phyloP scores from a whole-genome alignment of 495 filamentous ascomycete genomes.

The Pseudomonodictys pantanalensis region DNA sequence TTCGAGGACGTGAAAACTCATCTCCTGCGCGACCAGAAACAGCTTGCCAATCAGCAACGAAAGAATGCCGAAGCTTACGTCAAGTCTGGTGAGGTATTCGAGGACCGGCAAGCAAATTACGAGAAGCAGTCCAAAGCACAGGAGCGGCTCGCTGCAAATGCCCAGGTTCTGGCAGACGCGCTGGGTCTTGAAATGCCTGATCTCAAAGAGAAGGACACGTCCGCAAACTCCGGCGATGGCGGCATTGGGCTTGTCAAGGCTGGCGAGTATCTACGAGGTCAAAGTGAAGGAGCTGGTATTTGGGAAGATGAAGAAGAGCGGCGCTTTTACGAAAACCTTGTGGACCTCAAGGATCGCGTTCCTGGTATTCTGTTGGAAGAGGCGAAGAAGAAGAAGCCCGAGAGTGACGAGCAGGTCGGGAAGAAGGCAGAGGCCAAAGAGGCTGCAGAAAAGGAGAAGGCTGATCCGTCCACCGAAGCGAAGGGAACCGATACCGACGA shows the following conservation, averaged over 20 bases:
- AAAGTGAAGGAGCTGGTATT: conserved; percentile 90
- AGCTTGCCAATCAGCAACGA: conserved; percentile 73
- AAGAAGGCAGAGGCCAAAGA: conserved; percentile 42
- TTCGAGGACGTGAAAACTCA: conserved; percentile 91
- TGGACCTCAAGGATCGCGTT: conserved; percentile 93
- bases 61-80: conserved; percentile 98
- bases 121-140: conserved; percentile 89
- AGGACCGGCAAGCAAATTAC: conserved; percentile 93
- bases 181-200: conserved; percentile 95
- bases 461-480: conserved; percentile 48
- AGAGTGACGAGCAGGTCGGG: conserved; percentile 47
- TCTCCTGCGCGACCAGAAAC: conserved; percentile 84
- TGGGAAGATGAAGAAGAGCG: conserved; percentile 99
- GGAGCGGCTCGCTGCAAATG: conserved; percentile 86
- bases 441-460: conserved; percentile 49
- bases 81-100: conserved; percentile 97
- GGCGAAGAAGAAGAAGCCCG: conserved; percentile 88
- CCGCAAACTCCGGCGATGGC: conserved; percentile 60
- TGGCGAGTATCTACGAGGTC: conserved; percentile 85
- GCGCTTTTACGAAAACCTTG: conserved; percentile 94
- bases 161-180: conserved; percentile 83
- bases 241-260: conserved; percentile 91
- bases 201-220: conserved; percentile 74
- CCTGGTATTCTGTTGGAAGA: conserved; percentile 91
- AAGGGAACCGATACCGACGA: conserved; percentile 65